Percentiles rank a stretch among this genome's conserved stretches.
phyloP scores from a whole-genome alignment of 139 green algal genomes.

The Micractinium conductrix region DNA sequence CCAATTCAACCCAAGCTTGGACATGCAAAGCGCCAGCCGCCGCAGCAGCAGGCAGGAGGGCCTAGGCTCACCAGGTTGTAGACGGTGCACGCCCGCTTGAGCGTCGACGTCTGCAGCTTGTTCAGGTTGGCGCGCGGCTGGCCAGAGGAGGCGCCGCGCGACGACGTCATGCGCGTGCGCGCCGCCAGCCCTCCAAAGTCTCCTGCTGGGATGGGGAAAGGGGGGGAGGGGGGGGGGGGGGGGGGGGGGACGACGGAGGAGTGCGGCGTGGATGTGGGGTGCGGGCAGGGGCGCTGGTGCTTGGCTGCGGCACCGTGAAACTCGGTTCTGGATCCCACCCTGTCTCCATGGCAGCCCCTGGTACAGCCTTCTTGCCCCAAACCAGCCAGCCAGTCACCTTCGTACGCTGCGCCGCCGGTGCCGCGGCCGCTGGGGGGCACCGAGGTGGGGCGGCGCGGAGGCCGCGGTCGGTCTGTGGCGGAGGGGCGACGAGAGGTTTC shows the following conservation, averaged over 20 bases:
- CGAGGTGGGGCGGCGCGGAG: conserved; percentile 14
- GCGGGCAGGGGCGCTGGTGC: too few species aligned
- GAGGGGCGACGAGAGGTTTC: too few species aligned
- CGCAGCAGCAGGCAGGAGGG: not conserved
- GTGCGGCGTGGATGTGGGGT: too few species aligned
- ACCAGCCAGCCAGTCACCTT: too few species aligned
- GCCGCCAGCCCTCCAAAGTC: not conserved
- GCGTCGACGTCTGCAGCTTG: conserved; percentile 65
- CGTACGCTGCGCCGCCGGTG: not conserved
- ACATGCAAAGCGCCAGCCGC: not conserved
- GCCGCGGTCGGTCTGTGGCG: not conserved
- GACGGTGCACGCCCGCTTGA: conserved; percentile 60
- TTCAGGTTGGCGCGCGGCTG: conserved; percentile 62
- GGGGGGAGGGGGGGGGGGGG: too few species aligned
- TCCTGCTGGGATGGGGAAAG: too few species aligned
- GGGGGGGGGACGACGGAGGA: too few species aligned
- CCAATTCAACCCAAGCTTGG: not conserved
- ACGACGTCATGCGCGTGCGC: not conserved
- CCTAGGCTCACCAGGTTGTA: conserved; percentile 37
- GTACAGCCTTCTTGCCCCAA: too few species aligned
- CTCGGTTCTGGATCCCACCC: too few species aligned
- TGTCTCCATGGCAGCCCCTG: too few species aligned
- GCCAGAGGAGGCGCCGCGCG: not conserved
- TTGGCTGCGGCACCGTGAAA: too few species aligned
- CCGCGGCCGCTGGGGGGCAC: not conserved